Evolutionary conservation across 495 filamentous ascomycete species (phyloP), one percentile per base, ranked within the genome.

Genomic region (Aspergillus biplanus): DNA sequence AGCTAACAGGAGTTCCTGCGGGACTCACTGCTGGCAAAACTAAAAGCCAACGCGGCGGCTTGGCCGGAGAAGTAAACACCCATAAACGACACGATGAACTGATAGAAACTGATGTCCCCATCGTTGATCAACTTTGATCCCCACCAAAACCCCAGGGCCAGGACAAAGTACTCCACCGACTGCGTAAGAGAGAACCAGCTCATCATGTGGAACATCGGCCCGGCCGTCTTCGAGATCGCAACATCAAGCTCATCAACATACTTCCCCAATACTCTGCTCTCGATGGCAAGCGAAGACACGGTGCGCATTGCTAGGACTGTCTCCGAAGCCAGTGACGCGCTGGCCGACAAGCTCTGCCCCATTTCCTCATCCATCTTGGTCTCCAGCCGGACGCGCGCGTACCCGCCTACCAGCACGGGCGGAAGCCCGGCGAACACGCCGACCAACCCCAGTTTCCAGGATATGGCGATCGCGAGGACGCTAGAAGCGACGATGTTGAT

Each of bases 361-460:
- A 18, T 50, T 9, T 50, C 27, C 5, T 18, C n/a, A 4, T 50
- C 47, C 5, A 50, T 4, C 5, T 9, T 9, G n/a, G 78, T 64
- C 11, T 50, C 47, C 1, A 50, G 15, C 1, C 47, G 16, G 5
- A 50, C 86, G 4, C 80, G 71, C 31, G 79, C 70, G 52, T 87
- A 81, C 0, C 85, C 84, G 6, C 82, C 74, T 9, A 74, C 69
- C 1, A 88, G 61, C 66, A 87, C 70, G 8, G 84, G 65, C 6
- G 85, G 83, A 27, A 87, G 76, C 3, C 74, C 75, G 5, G 75
- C 80, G 35, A 86, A 76, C 33, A 83, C 75, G 34, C 84, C 62
- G 3, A 75, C 78, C 3, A 87, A 71, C 0, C 82, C 84, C 5
- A 88, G 81, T 62, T 85, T 85, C 86, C 86, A 88, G 44, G 79